A percentile compares a stretch with the other conserved stretches of the same genome.
phyloP scores from a whole-genome alignment of 2,329 filamentous ascomycete species.

The Paecilomyces fulvus region DNA sequence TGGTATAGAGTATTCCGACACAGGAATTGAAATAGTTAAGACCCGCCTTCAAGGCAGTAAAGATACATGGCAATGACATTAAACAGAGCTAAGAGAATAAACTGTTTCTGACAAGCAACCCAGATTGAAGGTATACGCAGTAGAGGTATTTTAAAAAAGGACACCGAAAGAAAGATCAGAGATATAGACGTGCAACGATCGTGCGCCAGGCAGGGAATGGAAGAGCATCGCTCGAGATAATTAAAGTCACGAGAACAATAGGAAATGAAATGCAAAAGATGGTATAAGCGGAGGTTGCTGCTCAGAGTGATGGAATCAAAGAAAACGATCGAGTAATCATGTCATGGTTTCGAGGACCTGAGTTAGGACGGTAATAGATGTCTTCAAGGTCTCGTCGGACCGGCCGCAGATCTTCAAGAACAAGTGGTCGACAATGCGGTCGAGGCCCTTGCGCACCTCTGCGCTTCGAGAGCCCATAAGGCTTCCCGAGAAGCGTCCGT shows the following conservation, averaged over 20 bases:
- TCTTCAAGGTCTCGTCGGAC: constrained; percentile 27
- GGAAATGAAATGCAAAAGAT: not conserved
- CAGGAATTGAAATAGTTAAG: not conserved
- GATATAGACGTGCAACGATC: not conserved
- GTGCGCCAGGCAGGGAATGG: not conserved
- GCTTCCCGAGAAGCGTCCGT: constrained; percentile 19
- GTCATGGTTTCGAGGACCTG: constrained; percentile 29
- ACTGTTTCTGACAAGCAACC: not conserved
- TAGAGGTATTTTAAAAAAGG: not conserved
- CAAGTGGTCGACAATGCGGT: constrained; percentile 28
- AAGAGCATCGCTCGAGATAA: not conserved
- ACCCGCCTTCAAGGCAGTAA: not conserved
- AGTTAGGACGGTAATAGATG: constrained; percentile 27
- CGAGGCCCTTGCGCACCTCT: constrained; percentile 23
- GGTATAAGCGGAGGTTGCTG: not conserved
- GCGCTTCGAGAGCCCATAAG: constrained; percentile 20
- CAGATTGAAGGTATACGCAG: not conserved
- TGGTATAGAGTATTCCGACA: not conserved
- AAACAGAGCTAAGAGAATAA: not conserved
- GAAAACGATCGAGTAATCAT: constrained; percentile 4
- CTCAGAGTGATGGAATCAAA: not conserved
- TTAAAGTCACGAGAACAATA: not conserved
- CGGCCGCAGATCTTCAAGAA: constrained; percentile 28
- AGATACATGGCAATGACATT: not conserved
- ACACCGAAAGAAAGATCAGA: not conserved